Evolutionary conservation across 2,329 filamentous ascomycete genomes (phyloP).

Genomic region (Sporothrix euskadiensis): DNA sequence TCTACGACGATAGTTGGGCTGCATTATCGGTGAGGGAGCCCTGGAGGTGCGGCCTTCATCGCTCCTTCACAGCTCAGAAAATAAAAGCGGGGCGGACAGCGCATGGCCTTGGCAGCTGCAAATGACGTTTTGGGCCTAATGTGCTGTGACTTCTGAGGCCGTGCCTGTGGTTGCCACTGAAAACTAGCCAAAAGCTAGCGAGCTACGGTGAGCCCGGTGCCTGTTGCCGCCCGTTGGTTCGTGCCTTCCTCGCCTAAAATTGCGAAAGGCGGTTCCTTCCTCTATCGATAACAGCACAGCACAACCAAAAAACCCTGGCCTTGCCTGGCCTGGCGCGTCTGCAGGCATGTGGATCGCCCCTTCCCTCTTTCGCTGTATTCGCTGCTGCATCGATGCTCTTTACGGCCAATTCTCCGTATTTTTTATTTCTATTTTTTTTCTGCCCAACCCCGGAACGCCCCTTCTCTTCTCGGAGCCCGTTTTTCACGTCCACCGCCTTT

Average conservation of each 20-base stretch:
- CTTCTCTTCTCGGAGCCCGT: not conserved
- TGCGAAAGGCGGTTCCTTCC: not conserved
- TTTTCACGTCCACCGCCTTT: slow-evolving; percentile 22
- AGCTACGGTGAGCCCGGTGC: not conserved
- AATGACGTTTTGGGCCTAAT: slow-evolving; percentile 22
- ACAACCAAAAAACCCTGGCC: not conserved
- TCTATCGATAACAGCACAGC: slow-evolving; percentile 17
- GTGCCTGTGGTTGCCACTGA: not conserved
- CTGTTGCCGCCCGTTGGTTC: slow-evolving; percentile 3
- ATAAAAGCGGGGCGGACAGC: slow-evolving; percentile 1
- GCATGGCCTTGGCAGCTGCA: slow-evolving; percentile 15
- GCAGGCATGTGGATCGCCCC: slow-evolving; percentile 15
- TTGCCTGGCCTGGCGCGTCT: not conserved
- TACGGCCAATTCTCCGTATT: slow-evolving; percentile 3
- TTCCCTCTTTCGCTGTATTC: slow-evolving; percentile 7
- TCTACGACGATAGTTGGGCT: not conserved
- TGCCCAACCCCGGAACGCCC: slow-evolving; percentile 17
- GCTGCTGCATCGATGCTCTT: slow-evolving; percentile 18
- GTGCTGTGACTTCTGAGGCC: not conserved
- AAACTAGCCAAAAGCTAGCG: not conserved
- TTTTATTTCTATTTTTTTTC: slow-evolving; percentile 17
- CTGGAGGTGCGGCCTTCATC: not conserved
- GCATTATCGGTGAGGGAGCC: not conserved
- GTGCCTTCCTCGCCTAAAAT: not conserved
- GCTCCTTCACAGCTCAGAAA: not conserved